Evolutionary conservation across 345 rosid genomes (phyloP).

Genomic region (Rhodamnia argentea): DNA sequence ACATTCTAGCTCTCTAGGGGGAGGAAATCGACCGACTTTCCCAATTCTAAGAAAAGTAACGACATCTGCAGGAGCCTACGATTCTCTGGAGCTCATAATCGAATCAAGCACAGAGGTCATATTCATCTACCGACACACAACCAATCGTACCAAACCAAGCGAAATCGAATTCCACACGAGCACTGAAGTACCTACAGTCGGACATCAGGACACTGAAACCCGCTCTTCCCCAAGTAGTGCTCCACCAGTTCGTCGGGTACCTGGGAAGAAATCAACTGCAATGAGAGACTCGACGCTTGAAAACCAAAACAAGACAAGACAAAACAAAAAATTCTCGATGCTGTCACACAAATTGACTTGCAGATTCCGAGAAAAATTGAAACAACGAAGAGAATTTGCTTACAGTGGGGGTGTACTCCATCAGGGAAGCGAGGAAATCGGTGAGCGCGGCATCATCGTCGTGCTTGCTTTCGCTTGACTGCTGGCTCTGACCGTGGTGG

Average conservation of each 20-base stretch:
- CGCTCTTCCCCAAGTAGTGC: constrained; percentile 93
- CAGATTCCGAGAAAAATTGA: too few relatives aligned
- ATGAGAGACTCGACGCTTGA: neutral
- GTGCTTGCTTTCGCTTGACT: constrained; percentile 43
- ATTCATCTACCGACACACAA: neutral
- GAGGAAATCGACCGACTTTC: neutral
- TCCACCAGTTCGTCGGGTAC: constrained; percentile 96
- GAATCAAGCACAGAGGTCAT: neutral
- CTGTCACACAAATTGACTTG: too few relatives aligned
- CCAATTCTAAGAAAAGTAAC: neutral
- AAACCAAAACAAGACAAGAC: neutral
- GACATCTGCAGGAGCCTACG: neutral
- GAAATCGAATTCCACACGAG: neutral
- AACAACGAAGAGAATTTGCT: too few relatives aligned
- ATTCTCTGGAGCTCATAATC: neutral
- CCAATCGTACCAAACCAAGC: neutral
- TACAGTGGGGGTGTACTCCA: constrained; percentile 90
- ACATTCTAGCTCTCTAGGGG: neutral
- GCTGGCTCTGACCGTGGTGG: constrained; percentile 24
- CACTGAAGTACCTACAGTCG: constrained; percentile 67
- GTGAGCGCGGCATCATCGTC: constrained; percentile 77
- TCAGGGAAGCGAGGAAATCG: constrained; percentile 73
- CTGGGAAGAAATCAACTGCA: constrained; percentile 17
- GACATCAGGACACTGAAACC: constrained; percentile 91
- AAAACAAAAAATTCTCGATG: too few relatives aligned